Evolutionary conservation across 805 yeast species (phyloP), one percentile per base, ranked within the genome.

Genomic region (Teunomyces kruisii): DNA sequence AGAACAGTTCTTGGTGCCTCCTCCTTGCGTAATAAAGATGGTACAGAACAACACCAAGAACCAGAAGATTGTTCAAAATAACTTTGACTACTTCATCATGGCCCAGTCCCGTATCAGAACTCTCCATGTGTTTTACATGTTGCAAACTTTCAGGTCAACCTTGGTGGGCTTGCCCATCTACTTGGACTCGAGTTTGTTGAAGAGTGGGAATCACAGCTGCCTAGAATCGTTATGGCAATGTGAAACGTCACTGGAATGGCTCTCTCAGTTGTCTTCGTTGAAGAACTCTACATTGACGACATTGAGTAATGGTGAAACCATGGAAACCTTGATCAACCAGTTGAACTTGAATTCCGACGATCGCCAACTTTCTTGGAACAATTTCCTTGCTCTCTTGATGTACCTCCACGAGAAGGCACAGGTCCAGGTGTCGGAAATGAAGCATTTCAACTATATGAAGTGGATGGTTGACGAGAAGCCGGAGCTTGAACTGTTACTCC

Each of bases 391-490:
- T 2, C 67, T 84, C 48, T 65, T 86, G 48, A 74, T 85, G 67
- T 78, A 85, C 14, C 70, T 86, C 32, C 88, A 85, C 58, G 92
- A 85, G 52, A 74, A 72, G 52, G 81, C 86, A 31, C 83, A 79
- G 58, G 59, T 67, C 17, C 83, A 81, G 53, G 32, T 70, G 80
- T 48, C 58, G 57, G 40, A 61, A 63, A 24, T 46, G 70, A 42
- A 52, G 54, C 41, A 38, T 9, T 67, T 72, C 40, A 75, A 76
- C 46, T 78, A 79, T 27, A 73, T 83, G 3, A 74, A 74, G 45
- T 86, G 92, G 92, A 74, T 87, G 59, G 68, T 82, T 67, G 76
- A 77, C 45, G 72, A 78, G 7, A 72, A 84, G 49, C 88, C 88
- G 1, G 65, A 70, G 6, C 72, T 86, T 43, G 83, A 79, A 50